These are phyloP conservation scores for Nicotiana noctiflora DNA, from an alignment of 257 asterid species.

Conservation along the genomic window DNA sequence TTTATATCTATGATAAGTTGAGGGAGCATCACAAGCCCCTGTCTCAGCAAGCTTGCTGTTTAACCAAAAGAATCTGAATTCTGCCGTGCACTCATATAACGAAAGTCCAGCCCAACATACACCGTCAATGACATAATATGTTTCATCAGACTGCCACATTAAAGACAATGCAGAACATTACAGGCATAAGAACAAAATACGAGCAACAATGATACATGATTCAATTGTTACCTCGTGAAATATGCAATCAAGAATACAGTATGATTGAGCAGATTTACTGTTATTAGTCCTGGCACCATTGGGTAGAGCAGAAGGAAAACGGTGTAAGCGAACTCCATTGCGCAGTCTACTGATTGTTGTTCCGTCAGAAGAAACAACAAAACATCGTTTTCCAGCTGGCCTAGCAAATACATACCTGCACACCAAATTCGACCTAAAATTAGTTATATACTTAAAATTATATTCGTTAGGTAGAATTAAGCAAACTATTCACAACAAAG, in stretches of 20 bases:
- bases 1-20: slow-evolving; percentile 56
- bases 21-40: slow-evolving; percentile 69
- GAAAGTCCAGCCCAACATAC: slow-evolving; percentile 94
- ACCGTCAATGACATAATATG: slow-evolving; percentile 79
- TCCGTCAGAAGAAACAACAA: slow-evolving; percentile 87
- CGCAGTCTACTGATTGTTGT: slow-evolving; percentile 73
- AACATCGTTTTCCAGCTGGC: slow-evolving; percentile 90
- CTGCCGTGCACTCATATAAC: slow-evolving; percentile 81
- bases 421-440: neutral
- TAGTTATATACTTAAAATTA: neutral
- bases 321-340: slow-evolving; percentile 76
- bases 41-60: slow-evolving; percentile 77
- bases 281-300: slow-evolving; percentile 60
- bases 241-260: slow-evolving; percentile 89
- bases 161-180: slow-evolving; percentile 6
- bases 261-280: slow-evolving; percentile 60
- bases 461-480: neutral
- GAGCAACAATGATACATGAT: slow-evolving; percentile 1
- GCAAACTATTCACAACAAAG: neutral
- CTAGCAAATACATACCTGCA: slow-evolving; percentile 82
- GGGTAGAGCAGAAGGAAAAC: slow-evolving; percentile 89
- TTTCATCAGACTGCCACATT: slow-evolving; percentile 65
- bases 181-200: neutral
- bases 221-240: slow-evolving; percentile 68
- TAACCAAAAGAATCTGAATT: slow-evolving; percentile 89